phyloP scores from a whole-genome alignment of 345 rosid species.

The Ricinus communis region DNA sequence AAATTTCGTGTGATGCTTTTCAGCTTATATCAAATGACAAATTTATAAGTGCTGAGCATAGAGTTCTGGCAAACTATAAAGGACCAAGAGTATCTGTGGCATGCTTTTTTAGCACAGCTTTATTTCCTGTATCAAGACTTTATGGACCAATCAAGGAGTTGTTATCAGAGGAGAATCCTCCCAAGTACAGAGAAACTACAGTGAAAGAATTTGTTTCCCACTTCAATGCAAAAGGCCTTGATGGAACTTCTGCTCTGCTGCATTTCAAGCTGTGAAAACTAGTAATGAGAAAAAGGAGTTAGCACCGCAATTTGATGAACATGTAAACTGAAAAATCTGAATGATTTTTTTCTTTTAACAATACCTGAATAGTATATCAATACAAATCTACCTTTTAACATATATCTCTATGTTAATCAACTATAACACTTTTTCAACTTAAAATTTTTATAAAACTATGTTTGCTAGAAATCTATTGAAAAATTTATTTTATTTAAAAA shows the following conservation, averaged over 20 bases:
- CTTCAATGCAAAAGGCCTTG: conserved; percentile 13
- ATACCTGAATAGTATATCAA: no score
- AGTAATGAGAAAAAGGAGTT: no score
- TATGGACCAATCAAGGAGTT: conserved; percentile 27
- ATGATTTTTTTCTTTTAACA: no score
- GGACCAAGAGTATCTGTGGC: conserved; percentile 23
- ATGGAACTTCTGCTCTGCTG: conserved; percentile 11
- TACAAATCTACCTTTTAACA: no score
- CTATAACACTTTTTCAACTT: no score
- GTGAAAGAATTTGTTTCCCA: conserved; percentile 3
- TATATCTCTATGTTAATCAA: no score
- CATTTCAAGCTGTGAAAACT: conserved; percentile 17
- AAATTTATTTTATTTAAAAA: no score
- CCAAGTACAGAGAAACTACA: conserved; percentile 18
- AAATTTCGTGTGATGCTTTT: background rate
- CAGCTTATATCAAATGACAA: conserved; percentile 32
- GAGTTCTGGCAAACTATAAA: conserved; percentile 12
- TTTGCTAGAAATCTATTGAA: no score
- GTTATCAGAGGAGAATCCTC: conserved; percentile 23
- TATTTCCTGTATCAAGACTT: background rate
- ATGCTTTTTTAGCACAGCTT: background rate
- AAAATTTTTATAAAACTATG: no score
- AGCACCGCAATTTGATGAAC: no score
- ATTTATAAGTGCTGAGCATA: conserved; percentile 17
- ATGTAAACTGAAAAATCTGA: no score